Conservation (phyloP, 179 eudicot species). For the Silene vulgaris region DNA sequence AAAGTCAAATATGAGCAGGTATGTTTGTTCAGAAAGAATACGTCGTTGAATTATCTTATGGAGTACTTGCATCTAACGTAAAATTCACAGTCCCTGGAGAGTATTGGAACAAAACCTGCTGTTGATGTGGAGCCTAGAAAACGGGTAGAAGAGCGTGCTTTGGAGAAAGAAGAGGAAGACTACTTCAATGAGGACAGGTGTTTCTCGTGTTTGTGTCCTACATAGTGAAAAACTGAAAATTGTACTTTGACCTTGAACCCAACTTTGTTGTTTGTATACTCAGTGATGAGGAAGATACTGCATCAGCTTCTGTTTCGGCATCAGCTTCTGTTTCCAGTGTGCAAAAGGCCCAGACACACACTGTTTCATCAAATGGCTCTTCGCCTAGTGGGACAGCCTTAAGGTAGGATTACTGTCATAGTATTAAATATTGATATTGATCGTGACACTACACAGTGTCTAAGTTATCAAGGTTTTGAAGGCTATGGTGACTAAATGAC, state of each 20-base stretch:
- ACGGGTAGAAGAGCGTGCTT: slow-evolving; percentile 72
- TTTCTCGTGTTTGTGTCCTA: slow-evolving; percentile 8
- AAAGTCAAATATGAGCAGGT: slow-evolving; percentile 94
- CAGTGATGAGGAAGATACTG: slow-evolving; percentile 96
- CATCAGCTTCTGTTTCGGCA: slow-evolving; percentile 61
- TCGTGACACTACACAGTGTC: not conserved
- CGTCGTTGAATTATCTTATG: not conserved
- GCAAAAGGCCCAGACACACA: slow-evolving; percentile 35
- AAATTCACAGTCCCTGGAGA: slow-evolving; percentile 63
- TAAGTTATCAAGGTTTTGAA: not conserved
- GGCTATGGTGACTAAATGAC: not conserved
- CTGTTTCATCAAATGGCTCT: slow-evolving; percentile 61
- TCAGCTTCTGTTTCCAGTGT: slow-evolving; percentile 50
- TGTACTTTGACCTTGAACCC: not conserved
- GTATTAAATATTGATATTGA: not conserved
- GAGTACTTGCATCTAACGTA: slow-evolving; percentile 24
- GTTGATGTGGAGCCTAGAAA: slow-evolving; percentile 51
- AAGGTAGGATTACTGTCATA: slow-evolving; percentile 39
- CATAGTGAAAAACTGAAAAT: slow-evolving; percentile 2
- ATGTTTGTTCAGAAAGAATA: slow-evolving; percentile 3
- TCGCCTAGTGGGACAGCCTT: slow-evolving; percentile 34
- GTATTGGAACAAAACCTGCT: slow-evolving; percentile 39
- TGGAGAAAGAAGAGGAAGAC: slow-evolving; percentile 97
- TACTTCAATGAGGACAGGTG: slow-evolving; percentile 94
- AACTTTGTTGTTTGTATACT: not conserved